These are phyloP conservation scores for Irpex sp. DNA, from an alignment of 1,284 basidiomycete genomes.

Conservation along the genomic window DNA sequence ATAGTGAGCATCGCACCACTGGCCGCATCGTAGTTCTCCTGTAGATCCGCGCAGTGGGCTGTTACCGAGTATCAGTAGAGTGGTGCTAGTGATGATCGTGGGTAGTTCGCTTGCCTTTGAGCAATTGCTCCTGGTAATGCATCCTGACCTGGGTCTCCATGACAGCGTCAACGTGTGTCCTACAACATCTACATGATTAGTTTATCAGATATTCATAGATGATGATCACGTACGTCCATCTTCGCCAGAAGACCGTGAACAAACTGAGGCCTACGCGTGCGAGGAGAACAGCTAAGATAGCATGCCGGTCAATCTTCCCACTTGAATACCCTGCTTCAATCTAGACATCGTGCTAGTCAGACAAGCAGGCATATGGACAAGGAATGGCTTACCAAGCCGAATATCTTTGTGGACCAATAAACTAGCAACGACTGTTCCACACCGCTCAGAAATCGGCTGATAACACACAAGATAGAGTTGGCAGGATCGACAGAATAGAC, in stretches of 20 bases:
- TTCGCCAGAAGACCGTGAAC: neutral
- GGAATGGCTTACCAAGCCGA: slow-evolving; percentile 1
- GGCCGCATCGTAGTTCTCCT: neutral
- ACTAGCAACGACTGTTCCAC: slow-evolving; percentile 3
- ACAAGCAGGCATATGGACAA: neutral
- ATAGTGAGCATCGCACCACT: neutral
- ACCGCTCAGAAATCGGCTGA: slow-evolving; percentile 3
- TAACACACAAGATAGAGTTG: slow-evolving; percentile 3
- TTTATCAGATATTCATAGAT: neutral
- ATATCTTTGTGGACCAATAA: slow-evolving; percentile 3
- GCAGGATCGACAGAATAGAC: slow-evolving; percentile 4
- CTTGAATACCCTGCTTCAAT: slow-evolving; percentile 2
- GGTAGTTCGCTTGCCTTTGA: neutral
- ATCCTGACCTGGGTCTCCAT: neutral
- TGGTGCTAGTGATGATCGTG: neutral
- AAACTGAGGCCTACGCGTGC: slow-evolving; percentile 1
- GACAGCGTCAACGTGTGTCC: neutral
- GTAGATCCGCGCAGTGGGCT: neutral
- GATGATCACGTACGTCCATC: slow-evolving; percentile 2
- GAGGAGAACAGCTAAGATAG: neutral
- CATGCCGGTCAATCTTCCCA: neutral
- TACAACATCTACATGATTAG: neutral
- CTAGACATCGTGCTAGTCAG: neutral
- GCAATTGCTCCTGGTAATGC: neutral
- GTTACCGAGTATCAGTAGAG: neutral